Percentiles rank a stretch among this genome's conserved stretches.
Evolutionary conservation across 139 green algal species (phyloP).

Genomic region (Zygnema cylindricum): DNA sequence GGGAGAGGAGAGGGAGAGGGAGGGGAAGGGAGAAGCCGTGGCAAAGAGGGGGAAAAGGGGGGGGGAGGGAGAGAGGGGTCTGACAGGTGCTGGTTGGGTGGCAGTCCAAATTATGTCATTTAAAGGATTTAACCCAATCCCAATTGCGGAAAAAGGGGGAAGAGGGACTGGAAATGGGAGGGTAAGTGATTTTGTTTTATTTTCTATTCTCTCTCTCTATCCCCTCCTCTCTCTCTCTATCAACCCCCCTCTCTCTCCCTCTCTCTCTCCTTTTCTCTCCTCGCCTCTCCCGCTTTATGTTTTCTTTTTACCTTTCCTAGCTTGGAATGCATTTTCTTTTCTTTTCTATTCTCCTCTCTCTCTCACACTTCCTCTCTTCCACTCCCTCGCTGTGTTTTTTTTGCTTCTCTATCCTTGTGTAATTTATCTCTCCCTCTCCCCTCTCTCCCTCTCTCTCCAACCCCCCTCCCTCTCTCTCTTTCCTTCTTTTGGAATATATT

Average conservation of each 20-base stretch:
- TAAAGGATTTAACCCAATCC: slow-evolving; percentile 66
- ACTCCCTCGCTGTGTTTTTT: not conserved
- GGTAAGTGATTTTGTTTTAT: slow-evolving; percentile 40
- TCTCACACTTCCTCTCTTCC: too few relatives aligned
- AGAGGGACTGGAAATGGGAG: slow-evolving; percentile 53
- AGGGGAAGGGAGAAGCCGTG: too few relatives aligned
- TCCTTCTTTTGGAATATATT: not conserved
- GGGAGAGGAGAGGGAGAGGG: too few relatives aligned
- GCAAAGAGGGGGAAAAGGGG: too few relatives aligned
- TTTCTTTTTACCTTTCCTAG: too few relatives aligned
- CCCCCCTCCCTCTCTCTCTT: not conserved
- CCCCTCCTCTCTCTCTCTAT: too few relatives aligned
- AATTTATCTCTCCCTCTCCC: not conserved
- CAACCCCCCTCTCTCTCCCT: too few relatives aligned
- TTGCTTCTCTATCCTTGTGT: not conserved
- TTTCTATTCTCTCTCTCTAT: slow-evolving; percentile 15
- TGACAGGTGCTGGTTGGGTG: too few relatives aligned
- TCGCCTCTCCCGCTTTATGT: too few relatives aligned
- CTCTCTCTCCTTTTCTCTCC: not conserved
- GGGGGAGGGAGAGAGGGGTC: too few relatives aligned
- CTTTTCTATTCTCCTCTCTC: slow-evolving; percentile 20
- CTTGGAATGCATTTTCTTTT: slow-evolving; percentile 7
- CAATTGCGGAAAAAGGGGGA: slow-evolving; percentile 81
- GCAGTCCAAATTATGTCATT: slow-evolving; percentile 75
- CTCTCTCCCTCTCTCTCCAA: not conserved